Base-by-base conservation (phyloP, 2,329 filamentous ascomycete species). In the Apiospora sp. region DNA sequence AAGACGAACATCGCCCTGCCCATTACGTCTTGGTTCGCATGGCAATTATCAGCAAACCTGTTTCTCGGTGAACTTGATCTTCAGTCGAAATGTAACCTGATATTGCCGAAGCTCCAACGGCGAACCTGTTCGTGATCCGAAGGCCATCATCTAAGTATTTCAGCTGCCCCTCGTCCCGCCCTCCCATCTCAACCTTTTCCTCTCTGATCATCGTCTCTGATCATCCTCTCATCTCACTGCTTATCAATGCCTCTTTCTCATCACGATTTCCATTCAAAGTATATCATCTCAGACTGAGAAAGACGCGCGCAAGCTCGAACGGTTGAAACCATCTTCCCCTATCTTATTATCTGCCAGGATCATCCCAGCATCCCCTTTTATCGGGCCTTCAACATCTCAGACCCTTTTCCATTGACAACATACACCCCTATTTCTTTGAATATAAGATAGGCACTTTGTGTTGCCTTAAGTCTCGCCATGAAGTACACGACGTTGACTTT, bases 21-120 rank as follows among this genome's bases (percentile, higher is more conserved):
- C 7, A 64, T 64, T 64, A 64, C 58, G 58, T 64, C 34, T 64
- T 64, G 34, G 58, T n/a, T 64, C 58, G 58, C 58, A 41, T 41
- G 41, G 14, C 7, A 8, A 64, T 37, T 19, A 41, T 61, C n/a
- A 22, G 24, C 58, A 64, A 41, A 64, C 58, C 30, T 64, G 58
- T 8, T 64, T 64, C 58, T 41, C 58, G 34, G 19, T 41, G 34
- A 41, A 10, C 34, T n/a, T n/a, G 19, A 24, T 8, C n/a, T 64
- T 4, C 6, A 41, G 19, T n/a, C 16, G 16, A 64, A 30, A n/a
- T 64, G 58, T n/a, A 64, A 64, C 58, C 22, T n/a, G 34, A 41
- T 64, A 41, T 64, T 64, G 34, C 58, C 58, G 30, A 22, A 2
- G 34, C 30, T 64, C 19, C 22, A 4, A 24, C 12, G 34, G 7